A percentile compares a stretch with the other conserved stretches of the same genome.
Evolutionary conservation across 164 flowering plant genomes (phyloP).

Genomic region (Houttuynia cordata): DNA sequence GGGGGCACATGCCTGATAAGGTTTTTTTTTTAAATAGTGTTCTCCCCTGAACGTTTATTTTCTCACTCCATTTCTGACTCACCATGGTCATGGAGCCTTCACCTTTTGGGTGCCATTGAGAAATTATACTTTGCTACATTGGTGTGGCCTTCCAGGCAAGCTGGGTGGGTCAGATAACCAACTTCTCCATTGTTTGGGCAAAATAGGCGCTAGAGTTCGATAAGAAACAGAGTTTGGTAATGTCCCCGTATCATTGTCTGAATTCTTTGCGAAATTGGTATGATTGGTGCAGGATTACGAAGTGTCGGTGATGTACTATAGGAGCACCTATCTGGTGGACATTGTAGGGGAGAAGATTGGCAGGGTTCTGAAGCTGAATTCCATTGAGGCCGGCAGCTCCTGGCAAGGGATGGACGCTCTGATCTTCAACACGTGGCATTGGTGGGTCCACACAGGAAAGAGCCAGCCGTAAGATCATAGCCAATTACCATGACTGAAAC

Average conservation of each 20-base stretch:
- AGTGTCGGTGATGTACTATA: conserved; percentile 31
- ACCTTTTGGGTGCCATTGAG: too few relatives aligned
- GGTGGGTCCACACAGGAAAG: conserved; percentile 85
- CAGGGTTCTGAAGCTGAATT: conserved; percentile 41
- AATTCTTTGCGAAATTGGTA: not conserved
- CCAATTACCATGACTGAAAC: not conserved
- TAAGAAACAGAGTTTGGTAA: not conserved
- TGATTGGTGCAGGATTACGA: conserved; percentile 48
- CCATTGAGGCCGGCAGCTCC: conserved; percentile 37
- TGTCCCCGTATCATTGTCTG: not conserved
- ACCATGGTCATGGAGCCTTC: too few relatives aligned
- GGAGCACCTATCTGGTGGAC: conserved; percentile 60
- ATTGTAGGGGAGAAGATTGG: conserved; percentile 34
- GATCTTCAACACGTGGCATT: conserved; percentile 83
- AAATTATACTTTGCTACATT: too few relatives aligned
- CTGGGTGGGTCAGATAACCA: too few relatives aligned
- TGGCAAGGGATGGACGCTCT: conserved; percentile 72
- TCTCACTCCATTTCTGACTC: too few relatives aligned
- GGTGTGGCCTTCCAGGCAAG: too few relatives aligned
- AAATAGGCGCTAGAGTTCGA: not conserved
- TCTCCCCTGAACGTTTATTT: too few relatives aligned
- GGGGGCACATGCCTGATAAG: too few relatives aligned
- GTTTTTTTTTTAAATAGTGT: too few relatives aligned
- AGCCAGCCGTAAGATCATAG: conserved; percentile 39
- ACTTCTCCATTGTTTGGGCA: too few relatives aligned